Percentiles rank a stretch among this genome's conserved stretches.
Conservation (phyloP, 1,284 basidiomycete genomes). For the Pyrrhoderma lamaoense region DNA sequence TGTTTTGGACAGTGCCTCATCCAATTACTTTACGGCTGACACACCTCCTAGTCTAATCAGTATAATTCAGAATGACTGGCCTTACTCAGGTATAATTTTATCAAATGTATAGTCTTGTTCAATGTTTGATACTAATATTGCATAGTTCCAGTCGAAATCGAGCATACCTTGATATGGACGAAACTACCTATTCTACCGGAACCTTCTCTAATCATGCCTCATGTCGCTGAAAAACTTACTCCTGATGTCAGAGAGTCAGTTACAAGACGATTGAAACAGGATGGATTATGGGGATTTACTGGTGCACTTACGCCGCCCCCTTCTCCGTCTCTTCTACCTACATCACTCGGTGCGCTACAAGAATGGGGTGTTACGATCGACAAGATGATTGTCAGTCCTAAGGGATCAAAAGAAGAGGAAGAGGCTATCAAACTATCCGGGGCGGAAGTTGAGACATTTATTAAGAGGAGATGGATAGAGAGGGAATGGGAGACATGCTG, state of each 20-base stretch:
- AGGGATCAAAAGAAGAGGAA: slow-evolving; percentile 46
- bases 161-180: slow-evolving; percentile 73
- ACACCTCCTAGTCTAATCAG: slow-evolving; percentile 53
- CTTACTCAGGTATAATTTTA: slow-evolving; percentile 58
- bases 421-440: slow-evolving; percentile 44
- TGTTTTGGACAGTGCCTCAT: not conserved
- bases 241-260: slow-evolving; percentile 8
- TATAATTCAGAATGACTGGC: slow-evolving; percentile 78
- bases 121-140: not conserved
- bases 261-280: slow-evolving; percentile 44
- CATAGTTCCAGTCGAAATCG: slow-evolving; percentile 62
- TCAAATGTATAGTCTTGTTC: not conserved
- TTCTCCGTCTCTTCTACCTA: slow-evolving; percentile 50
- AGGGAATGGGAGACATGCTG: slow-evolving; percentile 74
- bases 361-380: slow-evolving; percentile 65
- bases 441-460: slow-evolving; percentile 51
- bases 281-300: slow-evolving; percentile 75
- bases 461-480: slow-evolving; percentile 57
- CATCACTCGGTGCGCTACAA: slow-evolving; percentile 49
- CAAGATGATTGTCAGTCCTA: slow-evolving; percentile 43
- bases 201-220: slow-evolving; percentile 36
- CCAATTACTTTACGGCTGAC: slow-evolving; percentile 54
- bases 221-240: slow-evolving; percentile 31
- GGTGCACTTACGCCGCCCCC: slow-evolving; percentile 49
- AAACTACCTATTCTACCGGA: slow-evolving; percentile 59